These are phyloP conservation scores for Yamadazyma siamensis DNA, from an alignment of 1,139 yeast genomes.

Conservation along the genomic window DNA sequence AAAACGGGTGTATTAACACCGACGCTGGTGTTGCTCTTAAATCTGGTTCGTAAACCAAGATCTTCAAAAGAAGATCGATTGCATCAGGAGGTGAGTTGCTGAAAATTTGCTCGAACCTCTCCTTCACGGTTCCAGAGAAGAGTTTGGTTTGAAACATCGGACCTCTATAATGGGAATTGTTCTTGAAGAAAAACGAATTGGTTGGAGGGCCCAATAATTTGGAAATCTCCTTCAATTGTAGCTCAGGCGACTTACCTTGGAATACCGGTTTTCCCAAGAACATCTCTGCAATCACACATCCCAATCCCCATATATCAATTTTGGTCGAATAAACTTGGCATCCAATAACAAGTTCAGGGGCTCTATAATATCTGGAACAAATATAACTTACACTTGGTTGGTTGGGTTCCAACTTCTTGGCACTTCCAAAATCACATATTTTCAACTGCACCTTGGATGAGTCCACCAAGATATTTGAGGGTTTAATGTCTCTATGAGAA, in stretches of 20 bases:
- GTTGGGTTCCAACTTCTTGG: constrained; percentile 80
- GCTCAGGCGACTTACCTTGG: constrained; percentile 73
- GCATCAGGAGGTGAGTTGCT: constrained; percentile 69
- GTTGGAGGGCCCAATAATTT: constrained; percentile 77
- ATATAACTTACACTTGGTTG: constrained; percentile 96
- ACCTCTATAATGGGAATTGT: constrained; percentile 72
- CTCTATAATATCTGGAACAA: constrained; percentile 94
- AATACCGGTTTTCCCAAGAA: constrained; percentile 76
- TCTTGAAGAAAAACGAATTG: constrained; percentile 67
- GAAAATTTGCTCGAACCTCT: constrained; percentile 66
- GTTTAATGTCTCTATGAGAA: constrained; percentile 86
- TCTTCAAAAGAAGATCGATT: constrained; percentile 63
- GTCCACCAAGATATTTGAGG: constrained; percentile 88
- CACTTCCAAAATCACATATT: constrained; percentile 98
- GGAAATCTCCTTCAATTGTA: constrained; percentile 74
- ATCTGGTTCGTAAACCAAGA: constrained; percentile 72
- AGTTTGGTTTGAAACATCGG: constrained; percentile 68
- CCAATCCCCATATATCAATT: constrained; percentile 83
- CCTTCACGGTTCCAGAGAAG: constrained; percentile 58
- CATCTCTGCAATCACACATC: constrained; percentile 85
- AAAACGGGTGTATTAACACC: constrained; percentile 69
- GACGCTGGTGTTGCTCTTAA: constrained; percentile 62
- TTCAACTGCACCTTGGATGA: constrained; percentile 81
- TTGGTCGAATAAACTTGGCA: constrained; percentile 73
- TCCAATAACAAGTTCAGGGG: constrained; percentile 83